Base-by-base conservation (phyloP, 1,139 yeast genomes). In the Taphrina deformans region DNA sequence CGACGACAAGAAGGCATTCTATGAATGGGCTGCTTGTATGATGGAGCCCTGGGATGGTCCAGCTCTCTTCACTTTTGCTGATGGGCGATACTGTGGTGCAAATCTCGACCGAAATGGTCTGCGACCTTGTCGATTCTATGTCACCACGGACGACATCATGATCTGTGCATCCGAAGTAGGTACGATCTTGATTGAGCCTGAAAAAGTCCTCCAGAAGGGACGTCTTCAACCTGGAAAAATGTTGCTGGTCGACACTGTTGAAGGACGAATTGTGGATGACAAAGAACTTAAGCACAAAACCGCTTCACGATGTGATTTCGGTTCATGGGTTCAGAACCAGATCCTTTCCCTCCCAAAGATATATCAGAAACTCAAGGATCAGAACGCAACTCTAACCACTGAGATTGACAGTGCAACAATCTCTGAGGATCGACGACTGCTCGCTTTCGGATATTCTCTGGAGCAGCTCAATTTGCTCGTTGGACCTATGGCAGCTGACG, bases 31-130 rank as follows among this genome's bases (percentile, higher is more conserved):
- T 59, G 97, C 99, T 18, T 91, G 97, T 79, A 80, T 92, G 71
- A 93, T 93, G 97, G 99, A 93, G 79, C 98, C 99, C 23, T 93
- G 99, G 99, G 99, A 93, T 79, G 99, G 99, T 71, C 99, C 99
- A 41, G 98, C 98, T 48, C 81, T 93, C 72, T 89, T 93, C 80
- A 91, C 96, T 40, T 93, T 93, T 78, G 95, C 98, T 41, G 98
- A 93, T 77, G 98, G 96, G 70, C 84, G 98, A 74, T 93, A 89
- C 82, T 90, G 97, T 79, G 99, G 99, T 79, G 99, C 99, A 63
- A 92, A 92, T 76, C 83, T 93, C 72, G 99, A 93, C 79, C 85
- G 99, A 79, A 93, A 93, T 76, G 99, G 99, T 71, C 83, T 93
- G 73, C 88, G 99, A 79, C 99, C 99, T 55, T 93, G 99, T 80